Base-by-base conservation (phyloP, 306 rosid species). In the Sicyos baderoa region DNA sequence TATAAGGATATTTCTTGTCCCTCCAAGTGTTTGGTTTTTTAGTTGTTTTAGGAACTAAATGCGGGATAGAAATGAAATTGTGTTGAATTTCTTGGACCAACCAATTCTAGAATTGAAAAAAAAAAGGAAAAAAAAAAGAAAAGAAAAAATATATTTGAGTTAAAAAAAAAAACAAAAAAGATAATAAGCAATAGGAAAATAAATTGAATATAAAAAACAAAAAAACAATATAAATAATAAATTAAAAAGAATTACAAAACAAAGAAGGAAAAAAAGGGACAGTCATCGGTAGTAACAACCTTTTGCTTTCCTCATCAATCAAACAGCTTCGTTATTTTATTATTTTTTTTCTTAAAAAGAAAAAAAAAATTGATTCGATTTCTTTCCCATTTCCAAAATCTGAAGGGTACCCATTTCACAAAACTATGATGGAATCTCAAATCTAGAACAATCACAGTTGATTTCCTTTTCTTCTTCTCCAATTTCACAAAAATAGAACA, bases 11-110 rank as follows among this genome's bases (percentile, higher is more conserved):
- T 78, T 75, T 78, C 76, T 74, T 68, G 14, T 69, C 77, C 84
- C 73, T 73, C 82, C 81, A 87, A 75, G 61, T 89, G 84, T 89
- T 19, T 76, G 90, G 95, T 77, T 52, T 78, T 67, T 54, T 72
- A 84, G 80, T 13, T 48, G 42, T 21, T 66, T 70, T 73, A 84
- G 95, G 91, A 87, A 85, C 81, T 72, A 65, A 84, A 83, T 51
- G 62, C 87, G 96, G 91, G 82, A 5, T 35, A 52, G 82, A 51
- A 70, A 52, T 15, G 72, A 17, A 78, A 77, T 29, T 87, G 56
- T 72, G 71, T 83, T 82, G 80, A 77, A 80, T 71, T 67, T 58
- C 63, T 67, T 70, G 74, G 55, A 82, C 78, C 82, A 79, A 82
- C 79, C 76, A 25, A 12, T 67, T 40, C 42, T 22, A 29, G 4